Evolutionary conservation across 2,329 filamentous ascomycete species (phyloP), one percentile per base, ranked within the genome.

Genomic region (Trichocomaceae sp.): DNA sequence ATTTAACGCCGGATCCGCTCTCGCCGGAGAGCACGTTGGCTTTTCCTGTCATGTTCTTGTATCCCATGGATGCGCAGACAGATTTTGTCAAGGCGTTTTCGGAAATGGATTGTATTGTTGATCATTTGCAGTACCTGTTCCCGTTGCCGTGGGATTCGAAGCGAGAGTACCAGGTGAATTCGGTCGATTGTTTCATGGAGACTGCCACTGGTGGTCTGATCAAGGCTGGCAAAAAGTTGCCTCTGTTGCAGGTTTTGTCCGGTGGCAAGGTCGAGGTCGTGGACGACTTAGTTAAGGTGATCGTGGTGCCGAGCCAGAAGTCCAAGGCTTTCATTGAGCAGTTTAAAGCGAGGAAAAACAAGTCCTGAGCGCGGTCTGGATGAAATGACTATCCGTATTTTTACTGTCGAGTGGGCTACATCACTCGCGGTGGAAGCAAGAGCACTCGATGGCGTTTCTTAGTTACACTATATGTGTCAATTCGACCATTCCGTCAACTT

Each of bases 71-170:
- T 58, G 78, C 86, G 47, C 85, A 97, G 75, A 87, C 84, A 1
- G 93, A 99, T 70, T 93, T 99, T 64, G 81, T 99, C 72, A 96
- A 95, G 75, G 82, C 83, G 0, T 93, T 96, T 63, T 79, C 79
- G 51, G 93, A 97, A 77, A 83, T 79, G 57, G 84, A 93, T 62
- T 80, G 79, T 15, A 76, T 96, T 26, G 79, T 78, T 7, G 84
- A 92, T 61, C 91, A 96, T 70, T 76, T 99, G 49, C 77, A 79
- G 3, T 96, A 96, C 65, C 85, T 97, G 9, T 82, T 99, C 56
- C 92, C 91, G 2, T 72, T 90, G 64, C 90, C 90, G 12, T 99
- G 93, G 93, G 93, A 97, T 64, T 65, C 70, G 15, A 75, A 79
- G 57, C 72, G 79, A 1, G 83, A 83, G 64, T 96, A 96, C 70